A percentile compares a stretch with the other conserved stretches of the same genome.
Conservation (phyloP, 1,139 yeast genomes). For the Petasospora rhodanensis region DNA sequence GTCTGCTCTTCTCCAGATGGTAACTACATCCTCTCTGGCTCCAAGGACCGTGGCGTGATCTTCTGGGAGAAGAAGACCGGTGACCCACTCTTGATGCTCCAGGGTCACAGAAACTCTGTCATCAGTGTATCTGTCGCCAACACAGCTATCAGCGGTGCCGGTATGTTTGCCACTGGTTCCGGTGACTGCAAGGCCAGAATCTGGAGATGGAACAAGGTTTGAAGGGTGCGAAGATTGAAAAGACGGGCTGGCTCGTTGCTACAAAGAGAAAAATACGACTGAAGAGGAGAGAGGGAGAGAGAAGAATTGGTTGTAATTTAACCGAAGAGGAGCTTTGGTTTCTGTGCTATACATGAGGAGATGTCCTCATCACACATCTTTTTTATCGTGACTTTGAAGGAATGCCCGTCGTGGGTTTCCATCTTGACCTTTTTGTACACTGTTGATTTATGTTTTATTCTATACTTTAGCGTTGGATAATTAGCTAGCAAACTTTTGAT, state of each 20-base stretch:
- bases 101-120: slow-evolving; percentile 95
- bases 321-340: too few relatives aligned
- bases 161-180: slow-evolving; percentile 92
- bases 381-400: too few relatives aligned
- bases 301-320: too few relatives aligned
- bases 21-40: slow-evolving; percentile 87
- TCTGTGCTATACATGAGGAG: too few relatives aligned
- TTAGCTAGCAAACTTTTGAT: slow-evolving; percentile 1
- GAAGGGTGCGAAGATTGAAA: too few relatives aligned
- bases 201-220: slow-evolving; percentile 50
- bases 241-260: slow-evolving; percentile 18
- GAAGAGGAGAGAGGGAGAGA: neutral
- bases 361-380: too few relatives aligned
- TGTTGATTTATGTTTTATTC: too few relatives aligned
- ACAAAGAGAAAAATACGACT: neutral
- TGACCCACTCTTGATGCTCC: slow-evolving; percentile 90
- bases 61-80: slow-evolving; percentile 96
- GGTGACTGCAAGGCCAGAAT: slow-evolving; percentile 98
- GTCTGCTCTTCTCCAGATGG: slow-evolving; percentile 95
- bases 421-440: too few relatives aligned
- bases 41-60: slow-evolving; percentile 95
- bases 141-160: slow-evolving; percentile 61
- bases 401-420: too few relatives aligned
- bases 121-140: slow-evolving; percentile 90
- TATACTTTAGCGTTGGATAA: too few relatives aligned